Percentiles rank a stretch among this genome's conserved stretches.
Evolutionary conservation across 352 stramenopile species (phyloP).

Genomic region (Globisporangium polare): DNA sequence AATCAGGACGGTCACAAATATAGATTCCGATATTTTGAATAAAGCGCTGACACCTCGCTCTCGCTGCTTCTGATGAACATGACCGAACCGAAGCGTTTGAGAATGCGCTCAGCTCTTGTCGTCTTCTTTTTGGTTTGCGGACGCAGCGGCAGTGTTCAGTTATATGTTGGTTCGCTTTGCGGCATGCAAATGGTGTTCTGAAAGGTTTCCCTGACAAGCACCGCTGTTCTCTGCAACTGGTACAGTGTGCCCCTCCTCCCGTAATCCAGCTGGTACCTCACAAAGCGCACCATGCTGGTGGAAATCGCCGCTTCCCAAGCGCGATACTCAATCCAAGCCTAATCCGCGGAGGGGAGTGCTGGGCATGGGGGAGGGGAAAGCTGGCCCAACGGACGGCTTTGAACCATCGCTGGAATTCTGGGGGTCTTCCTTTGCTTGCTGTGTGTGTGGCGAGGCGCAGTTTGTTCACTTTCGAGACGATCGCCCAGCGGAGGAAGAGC

Average conservation of each 20-base stretch:
- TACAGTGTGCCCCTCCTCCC: background rate
- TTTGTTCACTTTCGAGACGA: constrained; percentile 13
- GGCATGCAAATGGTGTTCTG: background rate
- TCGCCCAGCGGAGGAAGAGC: background rate
- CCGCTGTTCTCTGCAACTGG: background rate
- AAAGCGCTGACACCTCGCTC: no score
- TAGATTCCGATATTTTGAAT: no score
- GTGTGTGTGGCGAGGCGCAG: constrained; percentile 8
- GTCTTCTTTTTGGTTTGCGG: background rate
- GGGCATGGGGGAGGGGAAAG: background rate
- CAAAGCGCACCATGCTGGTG: background rate
- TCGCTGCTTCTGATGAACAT: no score
- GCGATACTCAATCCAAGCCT: background rate
- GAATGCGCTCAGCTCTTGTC: no score
- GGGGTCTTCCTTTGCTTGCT: constrained; percentile 4
- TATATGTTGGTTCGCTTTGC: background rate
- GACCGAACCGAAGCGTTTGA: no score
- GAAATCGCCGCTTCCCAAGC: background rate
- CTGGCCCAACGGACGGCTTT: constrained; percentile 7
- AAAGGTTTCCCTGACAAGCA: no score
- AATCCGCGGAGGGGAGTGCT: background rate
- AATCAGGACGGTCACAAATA: no score
- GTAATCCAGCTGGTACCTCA: background rate
- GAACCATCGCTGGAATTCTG: constrained; percentile 13
- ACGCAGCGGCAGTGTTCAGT: background rate